Evolutionary conservation across 2,329 filamentous ascomycete genomes (phyloP).

Genomic region (Metarhizium brunneum): DNA sequence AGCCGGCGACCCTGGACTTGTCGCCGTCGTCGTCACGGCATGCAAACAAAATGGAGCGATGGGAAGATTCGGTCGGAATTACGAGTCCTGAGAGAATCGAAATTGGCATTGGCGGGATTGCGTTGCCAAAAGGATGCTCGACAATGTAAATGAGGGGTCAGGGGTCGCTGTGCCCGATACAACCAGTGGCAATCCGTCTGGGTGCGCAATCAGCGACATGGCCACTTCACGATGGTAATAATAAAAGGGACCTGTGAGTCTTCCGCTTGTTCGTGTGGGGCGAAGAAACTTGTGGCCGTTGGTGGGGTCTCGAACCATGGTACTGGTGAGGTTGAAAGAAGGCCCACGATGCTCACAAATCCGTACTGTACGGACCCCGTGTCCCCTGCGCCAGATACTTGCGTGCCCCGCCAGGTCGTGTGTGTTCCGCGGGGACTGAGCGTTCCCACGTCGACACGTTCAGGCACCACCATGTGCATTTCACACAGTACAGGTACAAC

Average conservation of each 20-base stretch:
- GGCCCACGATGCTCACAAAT: not conserved
- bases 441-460: too few species aligned
- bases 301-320: not conserved
- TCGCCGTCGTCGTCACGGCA: not conserved
- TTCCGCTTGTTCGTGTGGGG: not conserved
- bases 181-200: not conserved
- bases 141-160: not conserved
- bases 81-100: not conserved
- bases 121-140: not conserved
- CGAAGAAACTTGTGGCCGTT: not conserved
- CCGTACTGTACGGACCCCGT: not conserved
- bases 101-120: not conserved
- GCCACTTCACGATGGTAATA: constrained; percentile 3
- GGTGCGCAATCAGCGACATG: not conserved
- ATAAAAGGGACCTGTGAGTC: not conserved
- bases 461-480: too few species aligned
- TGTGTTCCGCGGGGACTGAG: too few species aligned
- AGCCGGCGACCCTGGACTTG: not conserved
- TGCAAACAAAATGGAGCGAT: not conserved
- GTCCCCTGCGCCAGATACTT: not conserved
- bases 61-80: not conserved
- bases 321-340: not conserved
- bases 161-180: constrained; percentile 1
- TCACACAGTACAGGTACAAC: too few species aligned
- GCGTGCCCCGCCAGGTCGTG: too few species aligned